phyloP scores from a whole-genome alignment of 2,329 filamentous ascomycete species.

The Penicillium sp. region DNA sequence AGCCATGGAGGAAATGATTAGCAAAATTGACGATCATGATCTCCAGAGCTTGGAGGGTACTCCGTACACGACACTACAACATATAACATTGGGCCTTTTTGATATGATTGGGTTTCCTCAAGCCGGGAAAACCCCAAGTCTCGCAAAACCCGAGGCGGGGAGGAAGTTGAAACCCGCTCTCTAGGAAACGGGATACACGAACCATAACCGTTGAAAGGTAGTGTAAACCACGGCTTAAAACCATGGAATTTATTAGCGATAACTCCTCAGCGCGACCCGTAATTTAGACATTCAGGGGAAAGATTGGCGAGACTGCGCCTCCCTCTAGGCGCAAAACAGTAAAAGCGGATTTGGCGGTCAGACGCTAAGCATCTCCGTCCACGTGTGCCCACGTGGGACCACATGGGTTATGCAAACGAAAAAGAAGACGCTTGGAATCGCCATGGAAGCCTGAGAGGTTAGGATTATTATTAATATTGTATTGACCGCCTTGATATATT shows the following conservation, averaged over 20 bases:
- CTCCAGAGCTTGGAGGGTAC: not conserved
- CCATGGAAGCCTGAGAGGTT: constrained; percentile 15
- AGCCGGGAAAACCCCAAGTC: not conserved
- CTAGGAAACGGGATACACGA: not conserved
- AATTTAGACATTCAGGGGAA: not conserved
- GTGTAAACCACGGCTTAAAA: not conserved
- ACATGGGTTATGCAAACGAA: constrained; percentile 24
- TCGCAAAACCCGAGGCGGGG: not conserved
- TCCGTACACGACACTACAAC: not conserved
- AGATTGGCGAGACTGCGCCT: constrained; percentile 8
- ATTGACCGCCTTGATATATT: not conserved
- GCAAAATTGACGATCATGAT: not conserved
- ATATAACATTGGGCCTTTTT: not conserved
- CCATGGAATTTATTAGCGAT: constrained; percentile 1
- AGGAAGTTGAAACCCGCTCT: not conserved
- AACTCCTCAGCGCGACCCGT: not conserved
- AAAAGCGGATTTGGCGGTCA: constrained; percentile 11
- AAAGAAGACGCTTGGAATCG: constrained; percentile 24
- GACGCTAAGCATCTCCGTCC: constrained; percentile 21
- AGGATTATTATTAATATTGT: not conserved
- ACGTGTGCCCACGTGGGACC: constrained; percentile 32
- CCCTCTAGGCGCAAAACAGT: constrained; percentile 10
- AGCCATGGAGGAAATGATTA: not conserved
- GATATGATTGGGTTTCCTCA: not conserved
- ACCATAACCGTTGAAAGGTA: not conserved